Evolutionary conservation across 164 flowering plant species (phyloP).

Genomic region (Berberis vulgaris): DNA sequence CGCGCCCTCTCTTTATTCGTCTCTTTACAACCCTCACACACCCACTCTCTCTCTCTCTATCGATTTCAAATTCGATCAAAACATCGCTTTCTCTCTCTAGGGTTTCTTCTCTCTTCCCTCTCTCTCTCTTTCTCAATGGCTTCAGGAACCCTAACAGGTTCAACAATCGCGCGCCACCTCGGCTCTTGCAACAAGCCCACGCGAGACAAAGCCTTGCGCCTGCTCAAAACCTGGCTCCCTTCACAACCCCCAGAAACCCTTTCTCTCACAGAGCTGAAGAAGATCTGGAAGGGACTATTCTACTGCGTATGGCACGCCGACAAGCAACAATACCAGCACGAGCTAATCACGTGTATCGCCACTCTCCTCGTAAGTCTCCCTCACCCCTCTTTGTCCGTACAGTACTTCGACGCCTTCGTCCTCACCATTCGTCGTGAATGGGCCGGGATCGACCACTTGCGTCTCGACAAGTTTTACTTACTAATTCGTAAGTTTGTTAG

Average conservation of each 20-base stretch:
- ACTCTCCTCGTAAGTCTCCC: conserved; percentile 29
- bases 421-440: conserved; percentile 86
- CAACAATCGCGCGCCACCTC: conserved; percentile 13
- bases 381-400: conserved; percentile 27
- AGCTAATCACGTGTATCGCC: conserved; percentile 49
- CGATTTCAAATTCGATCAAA: no score
- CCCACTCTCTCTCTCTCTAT: no score
- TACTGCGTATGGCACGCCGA: conserved; percentile 50
- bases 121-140: no score
- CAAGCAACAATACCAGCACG: conserved; percentile 31
- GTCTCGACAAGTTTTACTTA: conserved; percentile 85
- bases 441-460: conserved; percentile 67
- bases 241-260: conserved; percentile 35
- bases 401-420: conserved; percentile 53
- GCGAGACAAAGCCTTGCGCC: conserved; percentile 39
- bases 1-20: no score
- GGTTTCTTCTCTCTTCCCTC: no score
- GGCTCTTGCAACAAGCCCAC: conserved; percentile 54
- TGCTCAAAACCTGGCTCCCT: conserved; percentile 51
- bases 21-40: no score
- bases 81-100: no score
- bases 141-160: no score
- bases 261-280: conserved; percentile 35
- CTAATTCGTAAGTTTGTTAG: conserved; percentile 54
- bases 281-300: conserved; percentile 90